Percentiles rank a stretch among this genome's conserved stretches.
phyloP scores from a whole-genome alignment of 148 eudicot genomes.

The Vaccinium myrtillus region DNA sequence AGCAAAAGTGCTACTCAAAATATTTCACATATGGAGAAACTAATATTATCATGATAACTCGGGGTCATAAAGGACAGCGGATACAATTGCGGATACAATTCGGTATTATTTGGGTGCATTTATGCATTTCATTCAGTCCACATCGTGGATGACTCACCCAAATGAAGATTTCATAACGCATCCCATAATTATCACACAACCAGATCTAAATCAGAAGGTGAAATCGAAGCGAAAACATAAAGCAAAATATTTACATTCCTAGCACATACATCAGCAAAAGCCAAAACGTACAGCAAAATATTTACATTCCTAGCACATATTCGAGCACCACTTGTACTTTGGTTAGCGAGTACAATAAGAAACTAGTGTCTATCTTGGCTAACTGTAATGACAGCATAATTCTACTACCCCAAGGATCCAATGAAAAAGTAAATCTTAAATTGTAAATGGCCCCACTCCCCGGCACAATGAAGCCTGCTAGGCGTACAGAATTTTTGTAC shows the following conservation, averaged over 20 bases:
- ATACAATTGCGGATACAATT: neutral
- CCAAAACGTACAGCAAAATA: neutral
- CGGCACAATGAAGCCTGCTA: too few relatives aligned
- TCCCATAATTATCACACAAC: neutral
- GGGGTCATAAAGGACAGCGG: neutral
- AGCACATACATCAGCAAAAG: neutral
- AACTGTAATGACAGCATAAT: neutral
- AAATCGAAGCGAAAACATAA: neutral
- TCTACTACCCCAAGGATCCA: neutral
- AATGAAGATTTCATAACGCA: neutral
- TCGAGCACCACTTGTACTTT: neutral
- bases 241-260: neutral
- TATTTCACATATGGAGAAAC: neutral
- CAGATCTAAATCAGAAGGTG: neutral
- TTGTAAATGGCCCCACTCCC: too few relatives aligned
- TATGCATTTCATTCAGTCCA: neutral
- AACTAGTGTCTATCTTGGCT: neutral
- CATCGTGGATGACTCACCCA: neutral
- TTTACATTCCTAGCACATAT: neutral
- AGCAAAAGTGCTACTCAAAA: neutral
- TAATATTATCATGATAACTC: neutral
- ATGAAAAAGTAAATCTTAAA: neutral
- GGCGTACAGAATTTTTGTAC: too few relatives aligned
- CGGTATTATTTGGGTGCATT: slow-evolving; percentile 2
- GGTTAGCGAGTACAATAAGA: neutral